Base-by-base conservation (phyloP, 176 grass and related monocot genomes). In the Areca catechu region DNA sequence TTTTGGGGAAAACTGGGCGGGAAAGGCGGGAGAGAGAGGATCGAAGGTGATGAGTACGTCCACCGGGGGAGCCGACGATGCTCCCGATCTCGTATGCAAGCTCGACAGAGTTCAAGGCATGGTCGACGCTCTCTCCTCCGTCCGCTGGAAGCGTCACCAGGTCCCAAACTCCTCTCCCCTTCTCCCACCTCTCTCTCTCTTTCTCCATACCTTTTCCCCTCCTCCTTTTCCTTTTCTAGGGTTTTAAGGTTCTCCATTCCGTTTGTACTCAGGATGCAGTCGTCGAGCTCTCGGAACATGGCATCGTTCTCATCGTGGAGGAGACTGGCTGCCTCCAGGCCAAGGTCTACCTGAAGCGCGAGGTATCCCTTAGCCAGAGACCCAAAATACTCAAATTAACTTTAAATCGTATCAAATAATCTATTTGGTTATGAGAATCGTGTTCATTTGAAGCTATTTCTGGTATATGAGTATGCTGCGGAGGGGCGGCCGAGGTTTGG, bases 131-230 rank as follows among this genome's bases (percentile, higher is more conserved):
- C 92, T 88, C 81, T 78, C 93, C 69, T 85, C 69, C 50, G 81
- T 88, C 43, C 83, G 87, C 49, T 97, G 93, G 93, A 97, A 97
- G 75, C 84, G 84, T 24, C 72, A 91, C 62, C 93, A 97, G 80
- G 87, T 85, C 58, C 4, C 34, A 43, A 14, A 43, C 59, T 24
- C 27, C 16, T 2, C 34, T 15, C 28, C 5, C 27, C 27, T 22
- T 56, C 23, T 51, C 4, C 25, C 21, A 18, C 34, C 16, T 15
- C 14, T 37, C 22, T 62, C 24, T 51, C 4, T 47, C 21, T 30
- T 16, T 15, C 53, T 30, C 58, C 14, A 22, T 22, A 19, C 23
- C 20, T 48, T 22, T 29, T 25, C 5, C 24, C 19, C 43, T 15
- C n/a, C 47, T 2, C 24, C 5, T 0, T 43, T 43, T 12, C 34